Conservation (phyloP, 1,284 basidiomycete genomes). For the Ceratobasidium papillatum region DNA sequence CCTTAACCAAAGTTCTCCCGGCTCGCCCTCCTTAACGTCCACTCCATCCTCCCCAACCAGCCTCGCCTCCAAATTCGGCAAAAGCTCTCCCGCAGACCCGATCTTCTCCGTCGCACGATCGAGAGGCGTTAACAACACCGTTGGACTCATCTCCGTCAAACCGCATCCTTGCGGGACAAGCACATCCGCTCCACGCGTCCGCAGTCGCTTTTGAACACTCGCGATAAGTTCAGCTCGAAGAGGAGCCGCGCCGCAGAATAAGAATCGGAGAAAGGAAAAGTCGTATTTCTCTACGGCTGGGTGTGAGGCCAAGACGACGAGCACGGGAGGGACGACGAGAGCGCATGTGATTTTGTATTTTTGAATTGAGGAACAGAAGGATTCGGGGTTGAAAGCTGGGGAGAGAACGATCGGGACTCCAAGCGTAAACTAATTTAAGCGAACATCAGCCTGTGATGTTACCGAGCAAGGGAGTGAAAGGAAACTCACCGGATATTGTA, state of each 20-base stretch:
- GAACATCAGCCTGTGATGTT: no score
- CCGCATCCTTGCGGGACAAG: constrained; percentile 68
- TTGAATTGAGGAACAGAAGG: constrained; percentile 72
- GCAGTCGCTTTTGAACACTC: constrained; percentile 56
- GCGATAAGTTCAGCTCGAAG: constrained; percentile 69
- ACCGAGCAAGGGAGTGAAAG: not conserved
- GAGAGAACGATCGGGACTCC: constrained; percentile 73
- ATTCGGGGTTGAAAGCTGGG: constrained; percentile 75
- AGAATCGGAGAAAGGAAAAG: constrained; percentile 64
- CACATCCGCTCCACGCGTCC: constrained; percentile 52
- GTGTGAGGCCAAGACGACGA: constrained; percentile 75
- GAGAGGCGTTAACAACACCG: constrained; percentile 13
- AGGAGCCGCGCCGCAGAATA: constrained; percentile 86
- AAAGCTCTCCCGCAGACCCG: constrained; percentile 73
- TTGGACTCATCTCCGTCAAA: constrained; percentile 69
- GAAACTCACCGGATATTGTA: constrained; percentile 17
- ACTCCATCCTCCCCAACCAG: constrained; percentile 70
- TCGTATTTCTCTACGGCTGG: constrained; percentile 75
- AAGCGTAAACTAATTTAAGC: constrained; percentile 61
- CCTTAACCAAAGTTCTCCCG: constrained; percentile 83
- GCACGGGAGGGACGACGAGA: constrained; percentile 85
- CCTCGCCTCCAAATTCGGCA: constrained; percentile 82
- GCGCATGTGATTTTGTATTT: constrained; percentile 69
- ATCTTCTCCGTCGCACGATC: constrained; percentile 52
- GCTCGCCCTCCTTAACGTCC: constrained; percentile 58